Percentiles rank a stretch among this genome's conserved stretches.
phyloP scores from a whole-genome alignment of 345 rosid species.

The Acer saccharum region DNA sequence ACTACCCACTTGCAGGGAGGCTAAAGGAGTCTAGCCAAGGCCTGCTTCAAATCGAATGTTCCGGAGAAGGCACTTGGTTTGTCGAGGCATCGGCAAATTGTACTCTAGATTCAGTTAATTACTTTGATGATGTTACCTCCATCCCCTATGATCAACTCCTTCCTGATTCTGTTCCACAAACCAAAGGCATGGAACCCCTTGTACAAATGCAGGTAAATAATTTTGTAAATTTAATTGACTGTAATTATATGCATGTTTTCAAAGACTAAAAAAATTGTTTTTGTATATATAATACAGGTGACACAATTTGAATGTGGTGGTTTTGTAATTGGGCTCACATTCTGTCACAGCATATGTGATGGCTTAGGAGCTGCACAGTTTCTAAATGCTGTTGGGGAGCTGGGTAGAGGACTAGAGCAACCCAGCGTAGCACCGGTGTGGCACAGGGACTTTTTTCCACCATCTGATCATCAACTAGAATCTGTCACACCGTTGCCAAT shows the following conservation, averaged over 20 bases:
- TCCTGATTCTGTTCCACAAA: slow-evolving; percentile 37
- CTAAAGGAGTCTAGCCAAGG: slow-evolving; percentile 34
- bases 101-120: slow-evolving; percentile 36
- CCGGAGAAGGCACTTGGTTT: slow-evolving; percentile 44
- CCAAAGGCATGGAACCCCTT: slow-evolving; percentile 45
- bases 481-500: slow-evolving; percentile 3
- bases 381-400: slow-evolving; percentile 60
- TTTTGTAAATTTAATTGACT: too few species aligned
- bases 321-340: slow-evolving; percentile 61
- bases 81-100: slow-evolving; percentile 47
- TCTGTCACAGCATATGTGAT: slow-evolving; percentile 62
- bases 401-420: slow-evolving; percentile 43
- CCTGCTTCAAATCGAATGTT: slow-evolving; percentile 50
- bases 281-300: slow-evolving; percentile 38
- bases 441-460: slow-evolving; percentile 47
- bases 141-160: slow-evolving; percentile 48
- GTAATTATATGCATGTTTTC: background rate
- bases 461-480: slow-evolving; percentile 21
- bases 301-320: slow-evolving; percentile 70
- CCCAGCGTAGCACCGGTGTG: slow-evolving; percentile 49
- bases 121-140: slow-evolving; percentile 35
- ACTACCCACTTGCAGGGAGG: slow-evolving; percentile 62
- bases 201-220: slow-evolving; percentile 63
- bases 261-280: background rate
- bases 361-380: slow-evolving; percentile 81